phyloP scores from a whole-genome alignment of 805 yeast genomes.

The Starmera pachycereana region DNA sequence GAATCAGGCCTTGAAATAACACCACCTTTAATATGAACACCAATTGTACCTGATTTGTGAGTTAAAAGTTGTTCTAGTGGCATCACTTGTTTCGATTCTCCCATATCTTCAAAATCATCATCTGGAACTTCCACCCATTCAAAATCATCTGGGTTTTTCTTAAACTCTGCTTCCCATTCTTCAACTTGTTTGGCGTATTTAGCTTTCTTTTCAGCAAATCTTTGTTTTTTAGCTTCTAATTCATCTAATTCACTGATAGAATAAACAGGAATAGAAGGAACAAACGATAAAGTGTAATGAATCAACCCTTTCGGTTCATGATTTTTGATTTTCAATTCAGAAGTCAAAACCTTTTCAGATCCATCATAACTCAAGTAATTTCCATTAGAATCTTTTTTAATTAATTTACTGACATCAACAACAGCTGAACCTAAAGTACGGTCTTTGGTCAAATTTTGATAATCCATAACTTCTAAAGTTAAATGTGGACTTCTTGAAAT shows the following conservation, averaged over 20 bases:
- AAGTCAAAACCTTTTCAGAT: constrained; percentile 29
- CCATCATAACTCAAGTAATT: constrained; percentile 42
- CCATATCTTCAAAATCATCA: constrained; percentile 28
- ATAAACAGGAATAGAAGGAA: constrained; percentile 56
- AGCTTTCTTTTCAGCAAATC: constrained; percentile 25
- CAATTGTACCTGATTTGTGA: constrained; percentile 53
- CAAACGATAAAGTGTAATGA: constrained; percentile 46
- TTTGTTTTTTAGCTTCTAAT: constrained; percentile 31
- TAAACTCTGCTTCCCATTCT: constrained; percentile 38
- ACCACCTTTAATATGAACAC: constrained; percentile 44
- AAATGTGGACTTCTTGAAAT: constrained; percentile 49
- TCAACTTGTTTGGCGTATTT: constrained; percentile 25
- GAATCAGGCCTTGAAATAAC: constrained; percentile 35
- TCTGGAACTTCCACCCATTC: constrained; percentile 48
- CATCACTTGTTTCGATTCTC: constrained; percentile 31
- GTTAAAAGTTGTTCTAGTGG: constrained; percentile 42
- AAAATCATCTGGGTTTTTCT: constrained; percentile 48
- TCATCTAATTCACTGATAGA: constrained; percentile 45
- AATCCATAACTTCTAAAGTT: constrained; percentile 53
- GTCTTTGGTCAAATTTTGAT: constrained; percentile 52
- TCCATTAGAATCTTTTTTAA: constrained; percentile 38
- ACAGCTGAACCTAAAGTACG: constrained; percentile 52
- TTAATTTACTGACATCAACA: constrained; percentile 36
- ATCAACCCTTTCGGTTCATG: constrained; percentile 41
- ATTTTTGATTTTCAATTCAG: constrained; percentile 21